phyloP scores from a whole-genome alignment of 257 asterid genomes.

The Forsythia suspensa region DNA sequence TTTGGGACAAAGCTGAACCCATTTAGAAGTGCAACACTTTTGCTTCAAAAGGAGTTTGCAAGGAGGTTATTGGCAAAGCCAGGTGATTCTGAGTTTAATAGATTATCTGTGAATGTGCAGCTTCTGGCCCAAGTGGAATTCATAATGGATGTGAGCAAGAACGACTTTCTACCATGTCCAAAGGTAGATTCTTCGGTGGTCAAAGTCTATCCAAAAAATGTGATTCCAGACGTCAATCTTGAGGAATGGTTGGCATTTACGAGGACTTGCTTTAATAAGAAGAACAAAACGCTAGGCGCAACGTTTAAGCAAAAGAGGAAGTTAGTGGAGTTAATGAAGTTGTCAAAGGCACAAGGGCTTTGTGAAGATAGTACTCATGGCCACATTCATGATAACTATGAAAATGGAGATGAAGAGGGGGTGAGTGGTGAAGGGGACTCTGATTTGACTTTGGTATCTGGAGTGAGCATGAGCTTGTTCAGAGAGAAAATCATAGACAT shows the following conservation, averaged over 20 bases:
- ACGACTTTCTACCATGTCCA: conserved; percentile 80
- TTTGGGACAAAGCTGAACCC: conserved; percentile 48
- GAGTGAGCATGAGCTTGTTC: conserved; percentile 31
- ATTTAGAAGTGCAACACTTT: conserved; percentile 72
- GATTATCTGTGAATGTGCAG: conserved; percentile 78
- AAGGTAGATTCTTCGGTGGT: conserved; percentile 89
- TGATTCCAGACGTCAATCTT: conserved; percentile 60
- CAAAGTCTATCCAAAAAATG: conserved; percentile 60
- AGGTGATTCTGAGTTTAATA: conserved; percentile 77
- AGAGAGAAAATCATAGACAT: conserved; percentile 46
- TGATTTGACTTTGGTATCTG: conserved; percentile 10
- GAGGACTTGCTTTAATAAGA: conserved; percentile 75
- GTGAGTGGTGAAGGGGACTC: conserved; percentile 15
- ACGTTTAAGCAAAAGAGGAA: conserved; percentile 82
- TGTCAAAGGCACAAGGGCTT: conserved; percentile 26
- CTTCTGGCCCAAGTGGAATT: conserved; percentile 80
- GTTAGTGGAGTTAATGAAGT: conserved; percentile 64
- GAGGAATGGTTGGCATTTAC: conserved; percentile 91
- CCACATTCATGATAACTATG: conserved; percentile 17
- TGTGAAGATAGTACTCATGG: conserved; percentile 13
- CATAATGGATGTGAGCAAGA: conserved; percentile 87
- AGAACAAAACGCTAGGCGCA: conserved; percentile 90
- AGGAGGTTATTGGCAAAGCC: conserved; percentile 78
- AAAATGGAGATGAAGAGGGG: conserved; percentile 33
- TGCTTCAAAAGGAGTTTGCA: conserved; percentile 91